Evolutionary conservation across 1,284 basidiomycete genomes (phyloP).

Genomic region (Rhodotorula sp.): DNA sequence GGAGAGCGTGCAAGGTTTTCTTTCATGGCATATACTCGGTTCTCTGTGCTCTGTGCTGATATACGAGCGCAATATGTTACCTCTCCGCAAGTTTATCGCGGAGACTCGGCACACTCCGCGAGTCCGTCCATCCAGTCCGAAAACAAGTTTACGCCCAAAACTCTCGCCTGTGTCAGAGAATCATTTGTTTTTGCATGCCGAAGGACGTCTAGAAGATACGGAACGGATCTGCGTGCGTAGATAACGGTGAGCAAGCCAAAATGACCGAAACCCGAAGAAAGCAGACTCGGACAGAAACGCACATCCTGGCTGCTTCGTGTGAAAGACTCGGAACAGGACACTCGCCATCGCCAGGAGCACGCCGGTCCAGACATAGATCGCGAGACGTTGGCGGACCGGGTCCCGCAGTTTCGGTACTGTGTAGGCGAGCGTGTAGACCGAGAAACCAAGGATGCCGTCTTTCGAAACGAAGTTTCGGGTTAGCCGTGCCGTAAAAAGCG

Average conservation of each 20-base stretch:
- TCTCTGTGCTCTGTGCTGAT: no score
- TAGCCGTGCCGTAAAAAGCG: neutral
- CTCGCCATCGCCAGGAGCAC: constrained; percentile 84
- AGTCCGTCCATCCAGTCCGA: no score
- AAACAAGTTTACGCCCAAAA: neutral
- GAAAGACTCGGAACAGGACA: constrained; percentile 79
- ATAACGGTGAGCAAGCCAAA: neutral
- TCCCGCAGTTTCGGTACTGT: constrained; percentile 75
- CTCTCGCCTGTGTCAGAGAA: neutral
- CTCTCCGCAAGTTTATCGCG: no score
- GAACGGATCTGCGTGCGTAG: constrained; percentile 35
- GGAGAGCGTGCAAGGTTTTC: no score
- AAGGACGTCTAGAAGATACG: constrained; percentile 24
- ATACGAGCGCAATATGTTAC: no score
- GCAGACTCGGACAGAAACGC: neutral
- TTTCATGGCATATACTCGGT: no score
- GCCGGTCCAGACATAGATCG: constrained; percentile 83
- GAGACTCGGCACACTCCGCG: no score
- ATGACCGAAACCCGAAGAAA: neutral
- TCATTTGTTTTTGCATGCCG: neutral
- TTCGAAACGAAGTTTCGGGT: neutral
- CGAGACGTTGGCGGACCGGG: constrained; percentile 71
- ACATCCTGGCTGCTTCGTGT: constrained; percentile 75
- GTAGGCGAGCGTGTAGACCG: constrained; percentile 77
- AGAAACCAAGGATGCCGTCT: constrained; percentile 80